Conservation (phyloP, 2,329 filamentous ascomycete genomes). For the Ophiostoma sp. region DNA sequence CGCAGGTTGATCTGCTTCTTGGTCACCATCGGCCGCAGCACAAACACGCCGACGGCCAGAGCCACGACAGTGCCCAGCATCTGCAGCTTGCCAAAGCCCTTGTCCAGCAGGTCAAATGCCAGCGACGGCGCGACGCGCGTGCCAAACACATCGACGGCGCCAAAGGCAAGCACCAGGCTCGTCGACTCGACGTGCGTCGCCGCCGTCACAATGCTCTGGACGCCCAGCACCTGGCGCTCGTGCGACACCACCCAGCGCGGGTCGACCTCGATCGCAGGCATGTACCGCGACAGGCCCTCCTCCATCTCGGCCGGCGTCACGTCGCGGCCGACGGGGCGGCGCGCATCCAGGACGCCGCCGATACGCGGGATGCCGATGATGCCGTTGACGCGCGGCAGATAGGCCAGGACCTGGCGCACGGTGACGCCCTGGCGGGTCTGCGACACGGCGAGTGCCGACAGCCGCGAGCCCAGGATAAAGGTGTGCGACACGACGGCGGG, state of each 20-base stretch:
- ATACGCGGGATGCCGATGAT: constrained; percentile 72
- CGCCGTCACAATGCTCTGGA: constrained; percentile 65
- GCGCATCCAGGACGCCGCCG: constrained; percentile 66
- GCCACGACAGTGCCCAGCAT: constrained; percentile 79
- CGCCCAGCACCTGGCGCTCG: constrained; percentile 42
- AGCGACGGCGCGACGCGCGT: constrained; percentile 81
- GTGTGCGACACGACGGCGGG: constrained; percentile 76
- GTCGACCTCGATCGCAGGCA: constrained; percentile 74
- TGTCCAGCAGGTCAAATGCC: constrained; percentile 86
- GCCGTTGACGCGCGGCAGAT: constrained; percentile 65
- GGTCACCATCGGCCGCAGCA: constrained; percentile 75
- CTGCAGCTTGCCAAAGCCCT: constrained; percentile 86
- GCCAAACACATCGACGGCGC: constrained; percentile 74
- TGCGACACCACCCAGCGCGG: constrained; percentile 67
- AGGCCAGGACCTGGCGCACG: constrained; percentile 72
- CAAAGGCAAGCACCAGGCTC: constrained; percentile 80
- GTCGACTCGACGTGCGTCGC: constrained; percentile 88
- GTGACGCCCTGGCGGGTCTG: constrained; percentile 91
- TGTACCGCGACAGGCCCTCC: constrained; percentile 76
- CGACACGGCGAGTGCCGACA: constrained; percentile 74
- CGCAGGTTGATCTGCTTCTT: constrained; percentile 63
- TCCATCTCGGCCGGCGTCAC: constrained; percentile 72
- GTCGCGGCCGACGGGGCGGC: constrained; percentile 79
- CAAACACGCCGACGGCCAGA: constrained; percentile 67
- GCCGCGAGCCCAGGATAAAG: constrained; percentile 73